These are phyloP conservation scores for Platanthera zijinensis DNA, from an alignment of 106 monocot species.

Conservation along the genomic window DNA sequence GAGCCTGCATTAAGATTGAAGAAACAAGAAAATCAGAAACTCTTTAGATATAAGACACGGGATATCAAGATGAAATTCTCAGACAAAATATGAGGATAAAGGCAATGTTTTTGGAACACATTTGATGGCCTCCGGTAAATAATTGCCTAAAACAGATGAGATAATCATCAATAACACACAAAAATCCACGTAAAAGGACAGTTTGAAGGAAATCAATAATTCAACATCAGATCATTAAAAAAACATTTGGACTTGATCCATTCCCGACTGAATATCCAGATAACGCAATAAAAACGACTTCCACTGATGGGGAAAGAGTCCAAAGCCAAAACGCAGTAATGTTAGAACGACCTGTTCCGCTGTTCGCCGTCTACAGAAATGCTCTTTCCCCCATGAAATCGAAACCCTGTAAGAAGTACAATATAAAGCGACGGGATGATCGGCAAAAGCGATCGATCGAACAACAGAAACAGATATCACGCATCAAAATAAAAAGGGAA, in stretches of 20 bases:
- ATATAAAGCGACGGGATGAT: neutral
- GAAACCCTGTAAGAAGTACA: neutral
- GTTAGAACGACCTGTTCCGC: neutral
- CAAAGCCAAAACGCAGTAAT: neutral
- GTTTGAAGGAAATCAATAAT: neutral
- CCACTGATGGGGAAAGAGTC: neutral
- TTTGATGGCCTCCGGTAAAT: neutral
- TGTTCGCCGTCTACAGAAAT: neutral
- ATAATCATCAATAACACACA: neutral
- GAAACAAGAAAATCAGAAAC: neutral
- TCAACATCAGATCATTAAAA: neutral
- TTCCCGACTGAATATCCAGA: neutral
- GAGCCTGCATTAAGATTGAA: conserved; percentile 5
- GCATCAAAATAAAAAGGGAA: neutral
- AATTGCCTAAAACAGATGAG: neutral
- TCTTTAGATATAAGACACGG: neutral
- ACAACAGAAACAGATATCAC: neutral
- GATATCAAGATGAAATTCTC: neutral
- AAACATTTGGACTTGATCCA: neutral
- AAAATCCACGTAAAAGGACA: neutral
- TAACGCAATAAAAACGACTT: neutral
- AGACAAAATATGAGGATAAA: neutral
- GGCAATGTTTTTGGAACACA: no score
- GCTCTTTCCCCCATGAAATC: neutral
- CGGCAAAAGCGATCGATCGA: neutral